Conservation (phyloP, 2,329 filamentous ascomycete genomes). For the Albifimbria verrucaria region DNA sequence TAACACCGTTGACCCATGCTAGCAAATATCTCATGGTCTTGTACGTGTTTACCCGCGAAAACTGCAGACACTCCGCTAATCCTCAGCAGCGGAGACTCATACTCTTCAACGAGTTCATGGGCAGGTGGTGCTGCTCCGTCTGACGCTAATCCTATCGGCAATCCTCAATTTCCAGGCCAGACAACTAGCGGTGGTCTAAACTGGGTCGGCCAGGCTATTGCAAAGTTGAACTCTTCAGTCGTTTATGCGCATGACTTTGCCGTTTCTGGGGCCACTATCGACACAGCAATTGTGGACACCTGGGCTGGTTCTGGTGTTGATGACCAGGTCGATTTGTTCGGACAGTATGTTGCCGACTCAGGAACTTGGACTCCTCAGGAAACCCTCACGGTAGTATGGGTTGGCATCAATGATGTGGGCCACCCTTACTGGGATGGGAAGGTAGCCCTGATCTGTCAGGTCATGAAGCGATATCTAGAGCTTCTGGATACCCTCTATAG, state of each 20-base stretch:
- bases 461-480: neutral
- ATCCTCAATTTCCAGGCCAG: conserved; percentile 12
- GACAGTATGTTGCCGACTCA: conserved; percentile 10
- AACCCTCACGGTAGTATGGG: conserved; percentile 14
- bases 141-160: conserved; percentile 11
- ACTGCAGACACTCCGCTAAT: neutral
- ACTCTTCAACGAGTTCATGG: conserved; percentile 8
- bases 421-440: conserved; percentile 15
- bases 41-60: neutral
- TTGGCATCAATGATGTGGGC: conserved; percentile 17
- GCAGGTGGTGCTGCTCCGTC: neutral
- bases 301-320: conserved; percentile 7
- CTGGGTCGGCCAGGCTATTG: conserved; percentile 15
- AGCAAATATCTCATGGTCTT: conserved; percentile 3
- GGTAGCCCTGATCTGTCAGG: conserved; percentile 9
- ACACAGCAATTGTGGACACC: conserved; percentile 14
- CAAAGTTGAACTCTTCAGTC: conserved; percentile 11
- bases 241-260: conserved; percentile 18
- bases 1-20: neutral
- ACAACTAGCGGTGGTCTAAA: conserved; percentile 16
- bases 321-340: conserved; percentile 14
- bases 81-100: conserved; percentile 14
- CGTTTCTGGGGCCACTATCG: conserved; percentile 15
- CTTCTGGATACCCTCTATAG: neutral
- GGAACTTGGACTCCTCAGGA: conserved; percentile 1